These are phyloP conservation scores for Trichosporon asahii DNA, from an alignment of 1,284 basidiomycete genomes.

Conservation along the genomic window DNA sequence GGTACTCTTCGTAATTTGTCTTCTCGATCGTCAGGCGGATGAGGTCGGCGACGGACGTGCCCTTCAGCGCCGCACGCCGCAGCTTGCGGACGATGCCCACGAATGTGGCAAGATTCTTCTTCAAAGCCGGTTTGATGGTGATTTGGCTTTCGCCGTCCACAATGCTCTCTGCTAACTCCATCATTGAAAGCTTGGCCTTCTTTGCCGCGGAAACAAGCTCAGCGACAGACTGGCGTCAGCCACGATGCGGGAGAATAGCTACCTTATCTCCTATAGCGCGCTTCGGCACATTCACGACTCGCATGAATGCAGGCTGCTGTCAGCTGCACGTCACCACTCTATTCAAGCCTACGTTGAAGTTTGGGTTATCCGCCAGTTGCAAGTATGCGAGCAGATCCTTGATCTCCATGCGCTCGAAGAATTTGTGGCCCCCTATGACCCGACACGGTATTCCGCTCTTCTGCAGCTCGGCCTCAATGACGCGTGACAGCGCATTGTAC, in stretches of 20 bases:
- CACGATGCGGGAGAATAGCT: slow-evolving; percentile 12
- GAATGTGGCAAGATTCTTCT: slow-evolving; percentile 62
- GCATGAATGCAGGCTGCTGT: slow-evolving; percentile 64
- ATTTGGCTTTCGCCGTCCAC: slow-evolving; percentile 58
- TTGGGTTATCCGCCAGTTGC: slow-evolving; percentile 77
- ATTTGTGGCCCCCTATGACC: slow-evolving; percentile 76
- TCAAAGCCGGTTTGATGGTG: slow-evolving; percentile 65
- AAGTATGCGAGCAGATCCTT: slow-evolving; percentile 86
- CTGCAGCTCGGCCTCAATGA: slow-evolving; percentile 73
- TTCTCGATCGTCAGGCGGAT: slow-evolving; percentile 62
- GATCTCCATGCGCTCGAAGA: slow-evolving; percentile 81
- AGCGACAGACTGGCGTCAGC: slow-evolving; percentile 57
- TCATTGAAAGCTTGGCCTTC: slow-evolving; percentile 57
- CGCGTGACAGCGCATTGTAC: slow-evolving; percentile 76
- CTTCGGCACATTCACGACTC: slow-evolving; percentile 72
- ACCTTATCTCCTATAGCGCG: slow-evolving; percentile 82
- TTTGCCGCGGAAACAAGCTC: slow-evolving; percentile 62
- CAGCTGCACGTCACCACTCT: neutral
- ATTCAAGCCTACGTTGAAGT: slow-evolving; percentile 56
- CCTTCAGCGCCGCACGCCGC: slow-evolving; percentile 59
- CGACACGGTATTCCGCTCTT: slow-evolving; percentile 71
- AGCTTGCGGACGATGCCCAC: slow-evolving; percentile 60
- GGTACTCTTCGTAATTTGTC: slow-evolving; percentile 65
- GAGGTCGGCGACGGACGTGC: slow-evolving; percentile 63
- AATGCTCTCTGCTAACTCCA: slow-evolving; percentile 64